These are phyloP conservation scores for Myxozyma vanderwaltii DNA, from an alignment of 805 yeast genomes.

Conservation along the genomic window DNA sequence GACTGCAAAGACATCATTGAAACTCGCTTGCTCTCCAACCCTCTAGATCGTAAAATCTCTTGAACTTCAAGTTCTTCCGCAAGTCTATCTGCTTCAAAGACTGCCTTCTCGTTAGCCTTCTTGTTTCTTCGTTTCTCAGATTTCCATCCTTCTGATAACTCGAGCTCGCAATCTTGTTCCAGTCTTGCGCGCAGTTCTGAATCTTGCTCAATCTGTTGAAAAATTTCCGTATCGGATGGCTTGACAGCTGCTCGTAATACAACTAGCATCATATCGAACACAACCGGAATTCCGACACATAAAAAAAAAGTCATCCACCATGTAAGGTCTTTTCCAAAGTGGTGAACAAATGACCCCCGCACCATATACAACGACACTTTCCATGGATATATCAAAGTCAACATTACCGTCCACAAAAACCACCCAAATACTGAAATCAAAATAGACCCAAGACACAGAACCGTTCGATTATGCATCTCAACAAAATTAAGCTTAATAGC, in stretches of 20 bases:
- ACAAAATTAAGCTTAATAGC: slow-evolving; percentile 76
- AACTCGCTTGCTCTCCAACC: slow-evolving; percentile 3
- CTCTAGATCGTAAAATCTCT: slow-evolving; percentile 9
- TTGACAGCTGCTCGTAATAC: slow-evolving; percentile 56
- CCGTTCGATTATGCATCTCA: slow-evolving; percentile 72
- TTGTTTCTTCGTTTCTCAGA: slow-evolving; percentile 41
- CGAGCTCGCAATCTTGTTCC: slow-evolving; percentile 71
- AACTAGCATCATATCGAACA: slow-evolving; percentile 66
- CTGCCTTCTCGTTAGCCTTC: slow-evolving; percentile 24
- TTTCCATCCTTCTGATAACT: slow-evolving; percentile 79
- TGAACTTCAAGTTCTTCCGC: slow-evolving; percentile 15
- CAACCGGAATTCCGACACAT: slow-evolving; percentile 57
- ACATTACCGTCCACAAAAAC: slow-evolving; percentile 76
- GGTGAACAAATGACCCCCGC: slow-evolving; percentile 62
- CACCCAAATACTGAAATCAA: slow-evolving; percentile 80
- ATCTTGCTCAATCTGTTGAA: slow-evolving; percentile 75
- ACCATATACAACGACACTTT: slow-evolving; percentile 62
- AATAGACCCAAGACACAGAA: slow-evolving; percentile 66
- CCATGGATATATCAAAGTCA: slow-evolving; percentile 65
- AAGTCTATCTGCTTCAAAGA: slow-evolving; percentile 2
- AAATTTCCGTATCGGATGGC: slow-evolving; percentile 77
- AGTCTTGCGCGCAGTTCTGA: slow-evolving; percentile 63
- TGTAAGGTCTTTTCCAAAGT: slow-evolving; percentile 76
- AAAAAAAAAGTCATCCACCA: slow-evolving; percentile 83
- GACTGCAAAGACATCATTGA: not conserved